These are phyloP conservation scores for Candida sp. DNA, from an alignment of 1,139 yeast species.

Conservation along the genomic window DNA sequence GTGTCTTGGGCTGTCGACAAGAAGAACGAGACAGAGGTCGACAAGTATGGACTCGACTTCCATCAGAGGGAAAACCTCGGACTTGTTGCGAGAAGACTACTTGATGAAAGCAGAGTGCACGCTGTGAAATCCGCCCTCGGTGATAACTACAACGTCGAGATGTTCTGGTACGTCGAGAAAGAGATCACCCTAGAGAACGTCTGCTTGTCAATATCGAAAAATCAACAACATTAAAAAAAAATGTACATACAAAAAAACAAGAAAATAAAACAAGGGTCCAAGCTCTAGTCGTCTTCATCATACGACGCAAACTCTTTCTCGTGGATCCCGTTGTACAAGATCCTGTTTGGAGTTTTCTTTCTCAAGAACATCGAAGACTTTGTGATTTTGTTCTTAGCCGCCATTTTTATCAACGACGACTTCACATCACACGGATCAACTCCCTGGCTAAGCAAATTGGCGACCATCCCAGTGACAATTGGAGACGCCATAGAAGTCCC, in stretches of 20 bases:
- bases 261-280: neutral
- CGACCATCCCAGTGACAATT: conserved; percentile 73
- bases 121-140: conserved; percentile 44
- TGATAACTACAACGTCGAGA: conserved; percentile 41
- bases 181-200: conserved; percentile 74
- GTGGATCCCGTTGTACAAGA: conserved; percentile 37
- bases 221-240: neutral
- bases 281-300: conserved; percentile 6
- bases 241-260: neutral
- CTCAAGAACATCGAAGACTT: conserved; percentile 31
- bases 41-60: conserved; percentile 44
- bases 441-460: conserved; percentile 66
- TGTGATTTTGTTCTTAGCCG: conserved; percentile 41
- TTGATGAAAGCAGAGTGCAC: conserved; percentile 57
- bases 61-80: conserved; percentile 63
- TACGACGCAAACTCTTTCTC: conserved; percentile 16
- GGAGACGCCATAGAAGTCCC: conserved; percentile 96
- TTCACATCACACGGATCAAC: conserved; percentile 44
- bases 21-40: conserved; percentile 32
- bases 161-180: conserved; percentile 62
- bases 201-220: conserved; percentile 40
- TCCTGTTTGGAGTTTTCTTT: conserved; percentile 41
- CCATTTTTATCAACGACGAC: conserved; percentile 37
- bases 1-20: conserved; percentile 81
- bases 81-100: conserved; percentile 64